These are phyloP conservation scores for Colletotrichum lini DNA, from an alignment of 2,329 filamentous ascomycete species.

Conservation along the genomic window DNA sequence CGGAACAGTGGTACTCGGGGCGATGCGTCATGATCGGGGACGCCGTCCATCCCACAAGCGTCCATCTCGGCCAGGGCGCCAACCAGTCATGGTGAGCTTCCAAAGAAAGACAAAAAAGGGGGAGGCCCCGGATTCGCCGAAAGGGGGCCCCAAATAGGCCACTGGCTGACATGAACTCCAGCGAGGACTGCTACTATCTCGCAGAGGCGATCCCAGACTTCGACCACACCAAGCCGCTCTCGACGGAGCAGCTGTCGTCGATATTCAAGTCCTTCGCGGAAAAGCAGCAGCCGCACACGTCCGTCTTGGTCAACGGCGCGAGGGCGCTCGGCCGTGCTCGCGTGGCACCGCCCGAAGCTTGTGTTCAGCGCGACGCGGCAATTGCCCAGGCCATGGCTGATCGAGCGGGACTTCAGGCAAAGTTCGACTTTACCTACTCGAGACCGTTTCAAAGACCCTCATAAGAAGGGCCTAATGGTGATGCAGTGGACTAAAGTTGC, in stretches of 20 bases:
- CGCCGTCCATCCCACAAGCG: slow-evolving; percentile 47
- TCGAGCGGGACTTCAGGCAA: slow-evolving; percentile 12
- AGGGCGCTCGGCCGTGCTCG: slow-evolving; percentile 42
- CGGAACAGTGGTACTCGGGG: slow-evolving; percentile 45
- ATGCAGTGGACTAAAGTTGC: too few relatives aligned
- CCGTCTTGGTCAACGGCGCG: slow-evolving; percentile 45
- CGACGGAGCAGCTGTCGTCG: background rate
- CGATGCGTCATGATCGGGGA: slow-evolving; percentile 46
- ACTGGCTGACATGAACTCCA: background rate
- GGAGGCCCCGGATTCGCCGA: background rate
- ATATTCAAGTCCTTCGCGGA: slow-evolving; percentile 36
- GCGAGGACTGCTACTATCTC: slow-evolving; percentile 35
- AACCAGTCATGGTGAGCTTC: slow-evolving; percentile 40
- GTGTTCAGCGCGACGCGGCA: slow-evolving; percentile 33
- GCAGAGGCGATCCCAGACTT: slow-evolving; percentile 12
- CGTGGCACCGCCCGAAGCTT: slow-evolving; percentile 41
- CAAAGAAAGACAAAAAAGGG: background rate
- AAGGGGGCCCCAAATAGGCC: background rate
- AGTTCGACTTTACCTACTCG: slow-evolving; percentile 22
- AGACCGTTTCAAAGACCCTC: slow-evolving; percentile 7
- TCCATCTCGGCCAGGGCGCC: slow-evolving; percentile 47
- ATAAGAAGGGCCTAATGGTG: too few relatives aligned
- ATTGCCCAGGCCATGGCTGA: slow-evolving; percentile 27
- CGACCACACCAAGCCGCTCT: background rate
- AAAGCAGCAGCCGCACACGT: slow-evolving; percentile 45